Conservation (phyloP, 352 stramenopile genomes). For the Phytophthora lateralis region DNA sequence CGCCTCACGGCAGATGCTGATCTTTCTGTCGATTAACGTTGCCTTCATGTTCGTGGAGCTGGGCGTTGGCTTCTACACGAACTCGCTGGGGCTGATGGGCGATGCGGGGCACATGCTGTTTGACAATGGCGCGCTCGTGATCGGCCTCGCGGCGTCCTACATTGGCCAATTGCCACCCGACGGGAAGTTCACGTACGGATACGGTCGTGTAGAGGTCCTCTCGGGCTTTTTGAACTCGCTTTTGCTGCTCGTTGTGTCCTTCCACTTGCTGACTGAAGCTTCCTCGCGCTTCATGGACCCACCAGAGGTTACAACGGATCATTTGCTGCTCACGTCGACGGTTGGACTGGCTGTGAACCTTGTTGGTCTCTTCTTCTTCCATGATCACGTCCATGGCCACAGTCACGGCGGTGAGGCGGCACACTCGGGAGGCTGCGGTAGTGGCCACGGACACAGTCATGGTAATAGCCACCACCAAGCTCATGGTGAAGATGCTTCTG, state of each 20-base stretch:
- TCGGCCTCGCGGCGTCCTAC: conserved; percentile 85
- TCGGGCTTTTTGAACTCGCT: conserved; percentile 89
- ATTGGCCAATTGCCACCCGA: conserved; percentile 77
- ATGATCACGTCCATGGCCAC: conserved; percentile 86
- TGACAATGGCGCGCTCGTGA: conserved; percentile 85
- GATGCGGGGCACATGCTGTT: conserved; percentile 92
- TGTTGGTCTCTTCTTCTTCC: conserved; percentile 90
- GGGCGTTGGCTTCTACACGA: conserved; percentile 80
- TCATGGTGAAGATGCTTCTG: conserved; percentile 52
- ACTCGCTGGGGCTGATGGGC: conserved; percentile 85
- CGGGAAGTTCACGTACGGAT: conserved; percentile 83
- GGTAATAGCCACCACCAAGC: conserved; percentile 55
- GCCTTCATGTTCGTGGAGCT: conserved; percentile 91
- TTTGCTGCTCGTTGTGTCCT: conserved; percentile 82
- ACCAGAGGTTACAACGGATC: conserved; percentile 78
- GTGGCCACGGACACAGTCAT: conserved; percentile 67
- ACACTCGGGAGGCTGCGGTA: conserved; percentile 38
- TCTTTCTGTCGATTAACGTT: conserved; percentile 83
- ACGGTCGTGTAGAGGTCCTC: conserved; percentile 85
- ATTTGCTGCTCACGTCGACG: conserved; percentile 86
- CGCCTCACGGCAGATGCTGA: conserved; percentile 78
- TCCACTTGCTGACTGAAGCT: conserved; percentile 84
- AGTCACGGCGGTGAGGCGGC: conserved; percentile 45
- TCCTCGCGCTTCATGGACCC: conserved; percentile 75
- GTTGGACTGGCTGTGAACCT: conserved; percentile 87